Evolutionary conservation across 2,329 filamentous ascomycete species (phyloP).

Genomic region (Nemania bipapillata): DNA sequence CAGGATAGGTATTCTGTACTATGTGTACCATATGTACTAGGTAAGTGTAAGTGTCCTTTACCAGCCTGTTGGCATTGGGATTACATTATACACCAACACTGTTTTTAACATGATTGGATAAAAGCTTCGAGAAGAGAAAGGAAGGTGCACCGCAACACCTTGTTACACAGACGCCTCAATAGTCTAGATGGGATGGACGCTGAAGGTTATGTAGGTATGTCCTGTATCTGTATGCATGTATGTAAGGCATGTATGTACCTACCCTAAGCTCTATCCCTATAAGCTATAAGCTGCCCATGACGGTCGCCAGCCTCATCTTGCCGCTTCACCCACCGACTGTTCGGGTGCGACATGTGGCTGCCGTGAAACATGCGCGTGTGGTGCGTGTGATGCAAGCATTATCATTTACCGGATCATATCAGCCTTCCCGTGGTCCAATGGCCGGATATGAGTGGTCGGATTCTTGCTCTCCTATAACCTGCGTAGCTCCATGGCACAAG

Average conservation of each 20-base stretch:
- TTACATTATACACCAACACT: neutral
- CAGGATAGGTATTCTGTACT: too few species aligned
- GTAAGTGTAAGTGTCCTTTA: neutral
- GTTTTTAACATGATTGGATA: constrained; percentile 8
- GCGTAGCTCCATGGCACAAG: constrained; percentile 25
- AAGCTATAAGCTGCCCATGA: too few species aligned
- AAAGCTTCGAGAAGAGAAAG: constrained; percentile 1
- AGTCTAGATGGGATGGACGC: neutral
- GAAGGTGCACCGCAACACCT: too few species aligned
- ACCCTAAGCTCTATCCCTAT: neutral
- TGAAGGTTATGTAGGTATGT: neutral
- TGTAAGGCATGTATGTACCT: too few species aligned
- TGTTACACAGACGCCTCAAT: neutral
- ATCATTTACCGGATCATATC: constrained; percentile 15
- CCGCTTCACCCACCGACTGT: constrained; percentile 21
- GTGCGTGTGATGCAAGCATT: constrained; percentile 10
- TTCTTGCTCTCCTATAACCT: constrained; percentile 4
- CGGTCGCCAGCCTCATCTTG: constrained; percentile 23
- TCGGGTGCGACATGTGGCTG: constrained; percentile 7
- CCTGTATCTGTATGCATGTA: too few species aligned
- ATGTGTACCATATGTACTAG: too few species aligned
- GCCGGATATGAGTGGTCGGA: constrained; percentile 29
- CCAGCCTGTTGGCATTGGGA: neutral
- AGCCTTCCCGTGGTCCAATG: constrained; percentile 28
- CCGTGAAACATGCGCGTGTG: constrained; percentile 22